phyloP scores from a whole-genome alignment of 2,329 filamentous ascomycete genomes.

The Claviceps africana region DNA sequence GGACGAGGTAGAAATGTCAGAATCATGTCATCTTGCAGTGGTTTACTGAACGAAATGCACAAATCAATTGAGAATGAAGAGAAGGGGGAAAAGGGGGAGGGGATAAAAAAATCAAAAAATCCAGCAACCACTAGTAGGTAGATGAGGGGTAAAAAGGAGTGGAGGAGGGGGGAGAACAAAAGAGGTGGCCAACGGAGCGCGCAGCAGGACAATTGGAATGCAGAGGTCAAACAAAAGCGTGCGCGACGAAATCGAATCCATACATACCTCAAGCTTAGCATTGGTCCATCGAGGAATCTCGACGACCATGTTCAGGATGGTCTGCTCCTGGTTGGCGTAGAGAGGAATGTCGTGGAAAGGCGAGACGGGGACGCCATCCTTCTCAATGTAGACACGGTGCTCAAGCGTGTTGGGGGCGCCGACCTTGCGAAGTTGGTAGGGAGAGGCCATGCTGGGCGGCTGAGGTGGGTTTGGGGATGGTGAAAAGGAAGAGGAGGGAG shows the following conservation, averaged over 20 bases:
- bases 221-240: not conserved
- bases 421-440: constrained; percentile 74
- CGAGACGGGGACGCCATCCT: constrained; percentile 86
- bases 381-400: constrained; percentile 95
- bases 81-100: too few species aligned
- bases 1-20: constrained; percentile 10
- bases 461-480: constrained; percentile 11
- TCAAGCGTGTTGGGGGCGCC: constrained; percentile 85
- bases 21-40: not conserved
- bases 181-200: not conserved
- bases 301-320: constrained; percentile 95
- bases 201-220: not conserved
- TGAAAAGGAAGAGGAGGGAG: constrained; percentile 6
- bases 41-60: not conserved
- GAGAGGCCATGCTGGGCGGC: constrained; percentile 37
- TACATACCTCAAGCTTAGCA: constrained; percentile 88
- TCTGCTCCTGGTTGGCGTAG: constrained; percentile 92
- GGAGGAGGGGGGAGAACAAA: not conserved
- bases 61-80: not conserved
- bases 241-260: not conserved
- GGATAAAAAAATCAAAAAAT: not conserved
- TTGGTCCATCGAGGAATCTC: constrained; percentile 99
- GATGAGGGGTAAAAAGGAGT: not conserved
- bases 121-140: not conserved
- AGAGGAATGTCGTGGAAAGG: constrained; percentile 98